Evolutionary conservation across 352 stramenopile genomes (phyloP).

Genomic region (Pythium dissotocum): DNA sequence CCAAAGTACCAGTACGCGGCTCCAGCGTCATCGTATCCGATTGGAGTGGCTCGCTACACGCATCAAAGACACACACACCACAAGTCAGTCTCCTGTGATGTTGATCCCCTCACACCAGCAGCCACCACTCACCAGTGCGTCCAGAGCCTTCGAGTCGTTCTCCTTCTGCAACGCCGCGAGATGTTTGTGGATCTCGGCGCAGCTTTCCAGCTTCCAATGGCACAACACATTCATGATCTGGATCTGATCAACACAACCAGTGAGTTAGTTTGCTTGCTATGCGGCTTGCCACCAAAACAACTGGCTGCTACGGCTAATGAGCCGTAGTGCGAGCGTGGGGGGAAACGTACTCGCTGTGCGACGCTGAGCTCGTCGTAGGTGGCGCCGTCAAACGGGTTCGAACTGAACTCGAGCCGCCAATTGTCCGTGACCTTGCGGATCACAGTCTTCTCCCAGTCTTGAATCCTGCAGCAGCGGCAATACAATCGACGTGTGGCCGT

Average conservation of each 20-base stretch:
- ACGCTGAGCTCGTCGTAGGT: slow-evolving; percentile 64
- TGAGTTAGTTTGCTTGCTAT: too few species aligned
- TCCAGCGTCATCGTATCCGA: slow-evolving; percentile 76
- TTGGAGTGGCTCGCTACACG: slow-evolving; percentile 52
- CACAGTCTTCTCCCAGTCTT: slow-evolving; percentile 82
- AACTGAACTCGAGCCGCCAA: slow-evolving; percentile 64
- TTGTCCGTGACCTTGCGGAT: slow-evolving; percentile 76
- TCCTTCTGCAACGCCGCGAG: slow-evolving; percentile 69
- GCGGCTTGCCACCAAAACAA: too few species aligned
- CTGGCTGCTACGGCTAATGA: background rate
- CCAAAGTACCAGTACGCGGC: slow-evolving; percentile 87
- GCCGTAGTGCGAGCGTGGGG: too few species aligned
- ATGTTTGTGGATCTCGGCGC: slow-evolving; percentile 73
- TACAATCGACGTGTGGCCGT: slow-evolving; percentile 13
- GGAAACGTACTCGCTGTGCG: slow-evolving; percentile 47
- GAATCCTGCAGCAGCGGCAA: slow-evolving; percentile 45
- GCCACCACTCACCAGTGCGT: slow-evolving; percentile 51
- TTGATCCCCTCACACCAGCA: background rate
- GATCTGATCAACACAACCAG: slow-evolving; percentile 35
- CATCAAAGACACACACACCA: background rate
- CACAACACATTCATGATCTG: slow-evolving; percentile 81
- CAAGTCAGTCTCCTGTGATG: background rate
- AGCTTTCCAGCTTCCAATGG: slow-evolving; percentile 82
- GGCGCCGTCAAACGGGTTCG: slow-evolving; percentile 61
- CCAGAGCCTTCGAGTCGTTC: slow-evolving; percentile 53